Conservation (phyloP, 192 early-diverging fungal species). For the Backusella tarrabulga region DNA sequence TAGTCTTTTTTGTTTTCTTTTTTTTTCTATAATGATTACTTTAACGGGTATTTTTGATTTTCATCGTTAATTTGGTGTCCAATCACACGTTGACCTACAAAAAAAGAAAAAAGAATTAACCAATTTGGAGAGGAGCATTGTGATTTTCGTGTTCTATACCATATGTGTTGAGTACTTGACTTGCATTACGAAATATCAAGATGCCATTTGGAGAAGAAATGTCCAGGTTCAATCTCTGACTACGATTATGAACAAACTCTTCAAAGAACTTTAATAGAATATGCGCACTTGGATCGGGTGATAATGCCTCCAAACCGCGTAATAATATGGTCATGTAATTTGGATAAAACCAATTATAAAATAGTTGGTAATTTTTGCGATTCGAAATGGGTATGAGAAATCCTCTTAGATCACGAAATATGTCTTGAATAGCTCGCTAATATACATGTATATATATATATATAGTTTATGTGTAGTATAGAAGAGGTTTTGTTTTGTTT, state of each 20-base stretch:
- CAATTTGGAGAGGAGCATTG: background rate
- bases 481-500: background rate
- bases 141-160: slow-evolving; percentile 28
- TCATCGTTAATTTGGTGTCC: slow-evolving; percentile 2
- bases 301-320: slow-evolving; percentile 65
- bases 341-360: slow-evolving; percentile 88
- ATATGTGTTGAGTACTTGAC: slow-evolving; percentile 59
- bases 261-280: slow-evolving; percentile 72
- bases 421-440: slow-evolving; percentile 53
- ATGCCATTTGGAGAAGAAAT: slow-evolving; percentile 83
- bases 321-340: slow-evolving; percentile 61
- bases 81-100: slow-evolving; percentile 4
- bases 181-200: slow-evolving; percentile 83
- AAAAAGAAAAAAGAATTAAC: background rate
- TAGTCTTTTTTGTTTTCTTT: background rate
- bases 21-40: background rate
- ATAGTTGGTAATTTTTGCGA: slow-evolving; percentile 57
- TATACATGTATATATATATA: slow-evolving; percentile 4
- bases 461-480: background rate
- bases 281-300: slow-evolving; percentile 61
- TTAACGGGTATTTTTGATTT: slow-evolving; percentile 17
- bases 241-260: slow-evolving; percentile 81
- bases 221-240: slow-evolving; percentile 79
- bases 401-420: slow-evolving; percentile 77
- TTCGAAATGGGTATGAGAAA: slow-evolving; percentile 64